These are phyloP conservation scores for Coniferiporia sulphurascens DNA, from an alignment of 1,284 basidiomycete genomes.

Conservation along the genomic window DNA sequence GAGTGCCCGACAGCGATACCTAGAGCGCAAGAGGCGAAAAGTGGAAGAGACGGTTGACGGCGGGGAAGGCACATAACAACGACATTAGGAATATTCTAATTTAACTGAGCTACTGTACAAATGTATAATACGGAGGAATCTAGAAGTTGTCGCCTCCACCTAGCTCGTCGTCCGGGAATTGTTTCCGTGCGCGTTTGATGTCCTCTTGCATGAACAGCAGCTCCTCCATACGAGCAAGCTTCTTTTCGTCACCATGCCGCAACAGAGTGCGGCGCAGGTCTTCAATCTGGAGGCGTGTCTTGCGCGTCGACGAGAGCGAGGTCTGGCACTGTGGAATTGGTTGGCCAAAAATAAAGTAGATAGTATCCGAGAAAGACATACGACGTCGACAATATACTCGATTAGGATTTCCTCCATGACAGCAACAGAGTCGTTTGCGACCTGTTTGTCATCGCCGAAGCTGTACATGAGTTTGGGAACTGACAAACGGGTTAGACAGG, in stretches of 20 bases:
- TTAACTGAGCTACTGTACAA: not conserved
- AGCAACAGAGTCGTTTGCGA: conserved; percentile 80
- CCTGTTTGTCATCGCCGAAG: conserved; percentile 89
- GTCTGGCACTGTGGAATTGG: conserved; percentile 53
- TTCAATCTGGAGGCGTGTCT: conserved; percentile 69
- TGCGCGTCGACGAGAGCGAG: conserved; percentile 62
- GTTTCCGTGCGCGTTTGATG: conserved; percentile 80
- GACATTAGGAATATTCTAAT: not conserved
- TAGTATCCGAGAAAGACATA: conserved; percentile 35
- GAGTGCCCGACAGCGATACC: conserved; percentile 71
- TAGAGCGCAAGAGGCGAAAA: conserved; percentile 75
- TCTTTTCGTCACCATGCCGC: conserved; percentile 76
- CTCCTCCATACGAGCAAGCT: conserved; percentile 85
- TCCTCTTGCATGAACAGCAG: conserved; percentile 88
- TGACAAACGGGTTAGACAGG: conserved; percentile 27
- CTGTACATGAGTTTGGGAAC: conserved; percentile 90
- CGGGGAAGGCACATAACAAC: not conserved
- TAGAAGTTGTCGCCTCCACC: conserved; percentile 6
- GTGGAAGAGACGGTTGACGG: conserved; percentile 37
- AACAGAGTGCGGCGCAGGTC: conserved; percentile 74
- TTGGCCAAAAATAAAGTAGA: conserved; percentile 17
- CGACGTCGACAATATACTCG: conserved; percentile 87
- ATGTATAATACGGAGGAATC: not conserved
- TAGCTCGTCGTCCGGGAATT: conserved; percentile 54
- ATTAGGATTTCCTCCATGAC: conserved; percentile 94